Base-by-base conservation (phyloP, 345 rosid genomes). In the Gossypium herbaceum region DNA sequence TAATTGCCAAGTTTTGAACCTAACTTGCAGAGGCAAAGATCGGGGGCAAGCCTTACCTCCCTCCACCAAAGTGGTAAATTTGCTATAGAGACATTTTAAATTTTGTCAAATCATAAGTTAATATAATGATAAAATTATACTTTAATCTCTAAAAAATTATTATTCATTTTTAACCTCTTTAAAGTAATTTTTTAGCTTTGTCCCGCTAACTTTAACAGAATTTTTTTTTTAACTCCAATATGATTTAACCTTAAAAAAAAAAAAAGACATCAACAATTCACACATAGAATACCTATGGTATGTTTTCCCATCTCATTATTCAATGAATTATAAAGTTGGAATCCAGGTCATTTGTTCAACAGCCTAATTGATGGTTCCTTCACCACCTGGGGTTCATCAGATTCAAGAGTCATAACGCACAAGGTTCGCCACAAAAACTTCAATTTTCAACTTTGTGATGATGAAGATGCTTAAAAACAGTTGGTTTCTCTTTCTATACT, bases 361-460 rank as follows among this genome's bases (percentile, higher is more conserved):
- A 84, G 73, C 73, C 81, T 73, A 78, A 77, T 73, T 43, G 73
- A 67, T 41, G 67, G 67, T 57, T 43, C 66, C 62, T 68, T 63
- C 57, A 4, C 72, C 45, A 64, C 29, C 70, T 72, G 43, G 41
- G 15, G 74, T 75, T 77, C 75, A 61, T 79, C 85, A 77, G 80
- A 82, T 78, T 75, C 83, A 82, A 80, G 39, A 66, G 81, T 84
- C 88, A 52, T 71, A 74, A 81, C 82, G 84, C 88, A 83, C 85
- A 79, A 87, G 90, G 89, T 87, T 91, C 88, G 92, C 97, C 97
- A 88, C 92, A 88, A 80, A 34, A 91, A 84, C 82, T 77, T 63
- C 79, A 66, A 70, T 75, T 84, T 85, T 84, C 94, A 68, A 82
- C 87, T 74, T 80, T 83, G 87, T 80, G 79, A 84, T 87, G 83